Percentiles rank a stretch among this genome's conserved stretches.
These are phyloP conservation scores for Penicillium pulvis DNA, from an alignment of 495 filamentous ascomycete genomes.

Conservation along the genomic window DNA sequence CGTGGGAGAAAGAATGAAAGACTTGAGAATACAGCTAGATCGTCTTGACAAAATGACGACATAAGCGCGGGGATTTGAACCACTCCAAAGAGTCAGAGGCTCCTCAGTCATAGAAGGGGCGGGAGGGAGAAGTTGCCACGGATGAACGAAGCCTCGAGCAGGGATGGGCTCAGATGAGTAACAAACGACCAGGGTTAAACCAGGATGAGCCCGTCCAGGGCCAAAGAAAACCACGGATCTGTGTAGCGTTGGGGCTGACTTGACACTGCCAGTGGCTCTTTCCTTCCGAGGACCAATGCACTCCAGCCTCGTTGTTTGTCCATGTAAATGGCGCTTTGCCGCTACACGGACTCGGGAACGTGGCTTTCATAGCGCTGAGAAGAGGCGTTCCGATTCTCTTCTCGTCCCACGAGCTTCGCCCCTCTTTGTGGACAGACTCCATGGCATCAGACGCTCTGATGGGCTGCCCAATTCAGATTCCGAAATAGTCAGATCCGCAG, in stretches of 20 bases:
- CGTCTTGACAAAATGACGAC: conserved; percentile 23
- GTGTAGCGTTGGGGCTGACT: conserved; percentile 25
- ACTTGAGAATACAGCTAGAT: conserved; percentile 26
- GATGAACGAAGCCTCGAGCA: conserved; percentile 24
- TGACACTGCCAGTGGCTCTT: conserved; percentile 22
- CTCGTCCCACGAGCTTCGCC: background rate
- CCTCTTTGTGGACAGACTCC: background rate
- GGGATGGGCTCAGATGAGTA: conserved; percentile 26
- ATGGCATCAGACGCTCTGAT: background rate
- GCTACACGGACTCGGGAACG: conserved; percentile 6
- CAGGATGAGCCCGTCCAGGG: conserved; percentile 27
- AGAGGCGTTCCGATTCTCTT: background rate
- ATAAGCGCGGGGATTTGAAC: conserved; percentile 24
- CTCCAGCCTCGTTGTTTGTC: conserved; percentile 14
- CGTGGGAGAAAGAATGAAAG: conserved; percentile 19
- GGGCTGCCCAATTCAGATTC: background rate
- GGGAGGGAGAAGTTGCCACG: conserved; percentile 20
- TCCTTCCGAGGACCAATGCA: conserved; percentile 26
- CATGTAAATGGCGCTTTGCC: conserved; percentile 8
- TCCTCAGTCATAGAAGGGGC: conserved; percentile 10
- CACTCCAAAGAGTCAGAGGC: conserved; percentile 11
- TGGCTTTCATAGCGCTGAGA: conserved; percentile 16
- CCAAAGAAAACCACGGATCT: conserved; percentile 25
- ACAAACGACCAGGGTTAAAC: conserved; percentile 25
- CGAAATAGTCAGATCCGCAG: background rate